Base-by-base conservation (phyloP, 2,329 filamentous ascomycete genomes). In the Coccinonectria pachysandricola region DNA sequence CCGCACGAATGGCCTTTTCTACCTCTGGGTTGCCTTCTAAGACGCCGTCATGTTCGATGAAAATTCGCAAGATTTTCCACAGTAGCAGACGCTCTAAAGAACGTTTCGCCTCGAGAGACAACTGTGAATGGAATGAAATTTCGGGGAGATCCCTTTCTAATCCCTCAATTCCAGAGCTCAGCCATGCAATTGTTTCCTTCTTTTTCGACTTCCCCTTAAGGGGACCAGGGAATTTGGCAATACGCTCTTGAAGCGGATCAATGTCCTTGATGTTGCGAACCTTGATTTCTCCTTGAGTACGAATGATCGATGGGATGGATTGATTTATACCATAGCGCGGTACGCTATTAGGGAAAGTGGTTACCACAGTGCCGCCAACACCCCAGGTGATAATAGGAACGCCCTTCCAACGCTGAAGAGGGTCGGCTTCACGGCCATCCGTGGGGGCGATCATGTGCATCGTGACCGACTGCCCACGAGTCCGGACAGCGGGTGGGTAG, bases 191-290 rank as follows among this genome's bases (percentile, higher is more conserved):
- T 0, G 85, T 71, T 28, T 98, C 88, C 60, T 96, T 98, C 65
- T 98, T 98, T 65, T 94, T 96, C 2, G 78, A 75, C 50, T 95
- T 96, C 20, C 76, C 71, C 53, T 80, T 86, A 15, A 98, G 60
- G 3, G 92, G 91, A 0, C 91, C 91, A 0, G 91, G 91, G 46
- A 96, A 96, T 41, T 78, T 85, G 11, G 74, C 68, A 24, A 91
- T 60, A 3, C 76, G 70, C 17, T 91, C 84, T 13, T 73, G 63
- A 7, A 86, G 60, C 4, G 82, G 75, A 22, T 83, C 60, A 15
- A 84, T 63, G 21, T 86, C 75, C 49, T 80, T 91, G 35, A 83
- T 68, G 40, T 71, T 79, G 35, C 75, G 70, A n/a, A 88, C 61
- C 43, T 77, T 84, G 13, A 95, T 72, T 40, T 88, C 82, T 3